Evolutionary conservation across 768 basidiomycete species (phyloP).

Genomic region (Daedaleopsis nitida): DNA sequence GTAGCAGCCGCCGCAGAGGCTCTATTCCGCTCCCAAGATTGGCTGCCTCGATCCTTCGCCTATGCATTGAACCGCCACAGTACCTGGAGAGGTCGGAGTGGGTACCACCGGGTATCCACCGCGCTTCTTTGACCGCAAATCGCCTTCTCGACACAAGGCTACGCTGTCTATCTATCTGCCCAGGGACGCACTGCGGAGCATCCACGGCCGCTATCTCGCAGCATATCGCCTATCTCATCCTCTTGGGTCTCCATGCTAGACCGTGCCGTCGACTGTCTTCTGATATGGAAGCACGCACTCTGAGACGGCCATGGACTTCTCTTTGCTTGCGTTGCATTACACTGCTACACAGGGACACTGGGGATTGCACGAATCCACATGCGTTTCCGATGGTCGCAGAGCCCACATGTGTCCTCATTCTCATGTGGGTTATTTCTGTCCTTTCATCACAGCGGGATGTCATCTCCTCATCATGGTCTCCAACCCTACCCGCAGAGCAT

Average conservation of each 20-base stretch:
- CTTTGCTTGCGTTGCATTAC: too few species aligned
- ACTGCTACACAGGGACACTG: too few species aligned
- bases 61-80: neutral
- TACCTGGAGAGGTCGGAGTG: too few species aligned
- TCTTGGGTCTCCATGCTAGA: neutral
- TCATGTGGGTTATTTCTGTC: neutral
- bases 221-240: neutral
- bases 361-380: too few species aligned
- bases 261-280: conserved; percentile 1
- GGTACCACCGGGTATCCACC: neutral
- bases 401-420: too few species aligned
- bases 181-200: too few species aligned
- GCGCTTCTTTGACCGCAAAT: neutral
- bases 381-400: too few species aligned
- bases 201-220: neutral
- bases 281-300: conserved; percentile 3
- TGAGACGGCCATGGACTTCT: neutral
- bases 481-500: neutral
- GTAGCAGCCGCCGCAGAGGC: too few species aligned
- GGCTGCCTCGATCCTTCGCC: too few species aligned
- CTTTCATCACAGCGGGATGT: neutral
- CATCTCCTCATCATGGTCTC: neutral
- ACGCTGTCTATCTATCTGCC: conserved; percentile 1
- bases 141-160: conserved; percentile 8
- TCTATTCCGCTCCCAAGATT: too few species aligned